These are phyloP conservation scores for Halocafeteria seosinensis DNA, from an alignment of 108 stramenopile species.

Conservation along the genomic window DNA sequence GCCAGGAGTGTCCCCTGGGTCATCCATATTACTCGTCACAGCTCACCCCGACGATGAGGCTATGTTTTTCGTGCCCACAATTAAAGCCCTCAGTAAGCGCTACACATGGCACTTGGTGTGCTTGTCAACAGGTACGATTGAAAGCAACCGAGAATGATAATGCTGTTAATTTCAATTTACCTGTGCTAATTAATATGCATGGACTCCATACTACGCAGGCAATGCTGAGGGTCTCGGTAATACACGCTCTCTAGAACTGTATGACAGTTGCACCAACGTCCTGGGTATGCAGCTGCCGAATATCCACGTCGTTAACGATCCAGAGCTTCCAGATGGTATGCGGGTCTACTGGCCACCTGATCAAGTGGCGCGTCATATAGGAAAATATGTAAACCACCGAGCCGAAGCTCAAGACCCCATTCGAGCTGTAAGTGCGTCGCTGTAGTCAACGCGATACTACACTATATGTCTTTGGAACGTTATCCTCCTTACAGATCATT, in stretches of 20 bases:
- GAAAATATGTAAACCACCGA: too few relatives aligned
- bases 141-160: too few relatives aligned
- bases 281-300: background rate
- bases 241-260: slow-evolving; percentile 22
- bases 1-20: too few relatives aligned
- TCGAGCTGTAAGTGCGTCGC: background rate
- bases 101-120: slow-evolving; percentile 18
- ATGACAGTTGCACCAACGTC: slow-evolving; percentile 9
- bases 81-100: background rate
- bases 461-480: too few relatives aligned
- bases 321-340: slow-evolving; percentile 21
- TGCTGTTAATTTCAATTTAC: background rate
- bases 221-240: slow-evolving; percentile 23
- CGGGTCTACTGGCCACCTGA: background rate
- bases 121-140: slow-evolving; percentile 30
- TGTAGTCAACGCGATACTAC: too few relatives aligned
- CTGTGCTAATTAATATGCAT: background rate
- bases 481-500: slow-evolving; percentile 6
- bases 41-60: slow-evolving; percentile 48
- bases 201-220: slow-evolving; percentile 14
- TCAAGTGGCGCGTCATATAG: slow-evolving; percentile 14
- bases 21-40: slow-evolving; percentile 23
- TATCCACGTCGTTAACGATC: slow-evolving; percentile 10
- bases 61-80: slow-evolving; percentile 40
- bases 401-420: too few relatives aligned